These are phyloP conservation scores for Nothopassalora personata DNA, from an alignment of 2,329 filamentous ascomycete genomes.

Conservation along the genomic window DNA sequence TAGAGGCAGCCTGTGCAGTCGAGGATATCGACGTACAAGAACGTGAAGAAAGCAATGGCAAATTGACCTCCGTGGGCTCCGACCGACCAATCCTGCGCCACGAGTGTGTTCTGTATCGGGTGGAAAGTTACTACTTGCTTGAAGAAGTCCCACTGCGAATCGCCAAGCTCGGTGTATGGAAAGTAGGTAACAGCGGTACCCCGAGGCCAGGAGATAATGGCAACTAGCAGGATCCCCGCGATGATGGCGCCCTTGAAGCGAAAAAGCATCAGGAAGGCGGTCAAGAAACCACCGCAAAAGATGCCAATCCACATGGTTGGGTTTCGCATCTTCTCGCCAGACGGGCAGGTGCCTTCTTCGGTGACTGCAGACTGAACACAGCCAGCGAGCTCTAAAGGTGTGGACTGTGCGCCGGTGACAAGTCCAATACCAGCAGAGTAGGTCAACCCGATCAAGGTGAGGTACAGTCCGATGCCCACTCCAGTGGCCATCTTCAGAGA, in stretches of 20 bases:
- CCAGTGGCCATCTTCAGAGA: conserved; percentile 84
- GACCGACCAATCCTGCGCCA: conserved; percentile 70
- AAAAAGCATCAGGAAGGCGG: conserved; percentile 75
- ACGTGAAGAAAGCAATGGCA: conserved; percentile 77
- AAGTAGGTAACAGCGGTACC: conserved; percentile 73
- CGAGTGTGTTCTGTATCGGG: conserved; percentile 63
- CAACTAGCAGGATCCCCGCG: conserved; percentile 74
- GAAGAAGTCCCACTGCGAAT: conserved; percentile 77
- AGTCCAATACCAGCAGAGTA: conserved; percentile 79
- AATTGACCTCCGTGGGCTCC: conserved; percentile 67
- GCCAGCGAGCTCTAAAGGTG: conserved; percentile 70
- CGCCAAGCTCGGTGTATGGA: conserved; percentile 63
- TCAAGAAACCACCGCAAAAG: conserved; percentile 77
- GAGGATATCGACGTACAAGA: conserved; percentile 85
- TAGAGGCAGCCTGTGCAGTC: conserved; percentile 83
- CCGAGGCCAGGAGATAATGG: conserved; percentile 83
- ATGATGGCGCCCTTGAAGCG: conserved; percentile 84
- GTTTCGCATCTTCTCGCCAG: conserved; percentile 69
- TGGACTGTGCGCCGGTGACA: conserved; percentile 61
- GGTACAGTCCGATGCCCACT: conserved; percentile 78
- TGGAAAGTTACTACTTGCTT: conserved; percentile 82
- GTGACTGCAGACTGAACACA: conserved; percentile 53
- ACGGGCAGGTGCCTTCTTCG: conserved; percentile 55
- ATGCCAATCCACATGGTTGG: conserved; percentile 84
- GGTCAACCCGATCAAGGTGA: conserved; percentile 69